phyloP scores from a whole-genome alignment of 2,329 filamentous ascomycete species.

The Didymella lethalis region DNA sequence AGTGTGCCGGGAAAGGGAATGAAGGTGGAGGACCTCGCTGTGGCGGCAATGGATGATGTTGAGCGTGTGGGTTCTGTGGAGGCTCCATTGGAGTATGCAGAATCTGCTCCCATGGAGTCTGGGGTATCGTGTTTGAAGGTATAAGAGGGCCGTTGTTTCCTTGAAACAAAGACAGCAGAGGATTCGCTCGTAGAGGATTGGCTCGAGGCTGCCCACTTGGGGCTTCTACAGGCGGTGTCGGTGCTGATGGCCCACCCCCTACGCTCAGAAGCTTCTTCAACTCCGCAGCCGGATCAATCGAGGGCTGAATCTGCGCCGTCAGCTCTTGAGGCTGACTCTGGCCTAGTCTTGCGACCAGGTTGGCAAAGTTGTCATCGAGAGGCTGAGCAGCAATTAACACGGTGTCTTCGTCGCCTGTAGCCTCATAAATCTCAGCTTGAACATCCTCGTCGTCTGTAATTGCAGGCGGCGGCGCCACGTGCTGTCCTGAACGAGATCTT shows the following conservation, averaged over 20 bases:
- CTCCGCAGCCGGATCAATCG: slow-evolving; percentile 58
- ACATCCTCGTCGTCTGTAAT: slow-evolving; percentile 45
- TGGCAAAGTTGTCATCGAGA: slow-evolving; percentile 37
- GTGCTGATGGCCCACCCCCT: slow-evolving; percentile 40
- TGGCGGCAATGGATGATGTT: slow-evolving; percentile 62
- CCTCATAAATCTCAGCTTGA: slow-evolving; percentile 39
- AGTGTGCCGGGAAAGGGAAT: slow-evolving; percentile 56
- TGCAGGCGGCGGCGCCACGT: slow-evolving; percentile 29
- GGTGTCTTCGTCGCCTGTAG: slow-evolving; percentile 35
- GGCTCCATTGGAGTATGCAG: slow-evolving; percentile 61
- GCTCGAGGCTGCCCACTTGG: slow-evolving; percentile 26
- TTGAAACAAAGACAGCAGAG: slow-evolving; percentile 64
- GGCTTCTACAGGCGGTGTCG: slow-evolving; percentile 47
- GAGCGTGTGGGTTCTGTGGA: slow-evolving; percentile 64
- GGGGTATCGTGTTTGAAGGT: slow-evolving; percentile 30
- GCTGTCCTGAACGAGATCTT: slow-evolving; percentile 44
- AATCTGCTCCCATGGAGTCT: slow-evolving; percentile 64
- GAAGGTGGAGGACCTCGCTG: slow-evolving; percentile 59
- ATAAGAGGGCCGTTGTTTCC: slow-evolving; percentile 30
- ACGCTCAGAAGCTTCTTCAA: slow-evolving; percentile 61
- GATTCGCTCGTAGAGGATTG: slow-evolving; percentile 59
- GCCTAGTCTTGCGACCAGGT: slow-evolving; percentile 44
- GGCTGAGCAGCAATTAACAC: slow-evolving; percentile 20
- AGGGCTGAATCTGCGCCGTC: slow-evolving; percentile 31
- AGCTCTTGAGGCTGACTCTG: slow-evolving; percentile 42